Evolutionary conservation across 306 rosid genomes (phyloP).

Genomic region (Begonia fuchsioides): DNA sequence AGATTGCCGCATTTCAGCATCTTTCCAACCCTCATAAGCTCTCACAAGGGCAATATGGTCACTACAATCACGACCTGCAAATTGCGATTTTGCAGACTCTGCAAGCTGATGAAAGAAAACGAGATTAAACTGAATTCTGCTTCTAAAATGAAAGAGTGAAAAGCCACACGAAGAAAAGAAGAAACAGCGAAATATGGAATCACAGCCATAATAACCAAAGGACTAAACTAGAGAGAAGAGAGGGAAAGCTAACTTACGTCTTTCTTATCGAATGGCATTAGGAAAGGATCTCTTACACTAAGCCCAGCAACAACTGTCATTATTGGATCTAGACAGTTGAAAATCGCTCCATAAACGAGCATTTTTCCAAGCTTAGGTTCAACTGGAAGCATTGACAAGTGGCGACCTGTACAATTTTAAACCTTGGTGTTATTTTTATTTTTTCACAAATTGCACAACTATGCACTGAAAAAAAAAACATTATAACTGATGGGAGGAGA

Average conservation of each 20-base stretch:
- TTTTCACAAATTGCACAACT: too few species aligned
- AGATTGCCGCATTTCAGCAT: constrained; percentile 44
- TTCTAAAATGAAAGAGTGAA: constrained; percentile 2
- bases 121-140: constrained; percentile 12
- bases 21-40: constrained; percentile 87
- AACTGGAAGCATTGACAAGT: constrained; percentile 74
- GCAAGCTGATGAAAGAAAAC: constrained; percentile 26
- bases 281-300: constrained; percentile 89
- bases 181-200: not conserved
- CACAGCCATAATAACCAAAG: too few species aligned
- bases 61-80: constrained; percentile 45
- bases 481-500: too few species aligned
- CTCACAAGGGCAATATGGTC: constrained; percentile 81
- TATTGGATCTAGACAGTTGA: constrained; percentile 83
- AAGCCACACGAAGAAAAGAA: too few species aligned
- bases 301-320: constrained; percentile 88
- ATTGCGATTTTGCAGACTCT: constrained; percentile 32
- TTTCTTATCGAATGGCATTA: constrained; percentile 76
- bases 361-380: constrained; percentile 97
- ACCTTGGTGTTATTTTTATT: constrained; percentile 4
- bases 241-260: constrained; percentile 44
- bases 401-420: constrained; percentile 42
- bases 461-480: not conserved
- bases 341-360: constrained; percentile 84
- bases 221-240: too few species aligned